Evolutionary conservation across 202 grass and related monocot genomes (phyloP).

Genomic region (Zoysia matrella): DNA sequence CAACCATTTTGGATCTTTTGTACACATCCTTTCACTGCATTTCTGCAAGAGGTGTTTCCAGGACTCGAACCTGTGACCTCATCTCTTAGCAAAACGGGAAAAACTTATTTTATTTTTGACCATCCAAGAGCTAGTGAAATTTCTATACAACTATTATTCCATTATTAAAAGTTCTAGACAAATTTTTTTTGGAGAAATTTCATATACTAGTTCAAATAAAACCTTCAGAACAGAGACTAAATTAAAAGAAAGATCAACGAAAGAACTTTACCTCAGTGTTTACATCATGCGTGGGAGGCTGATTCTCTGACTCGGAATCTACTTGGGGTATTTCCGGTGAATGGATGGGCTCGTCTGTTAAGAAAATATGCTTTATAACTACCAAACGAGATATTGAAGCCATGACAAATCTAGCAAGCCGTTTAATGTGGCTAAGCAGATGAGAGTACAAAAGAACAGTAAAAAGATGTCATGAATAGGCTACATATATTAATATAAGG

Average conservation of each 20-base stretch:
- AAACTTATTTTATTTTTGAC: background rate
- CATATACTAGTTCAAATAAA: background rate
- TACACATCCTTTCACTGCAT: background rate
- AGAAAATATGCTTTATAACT: slow-evolving; percentile 48
- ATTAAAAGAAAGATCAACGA: slow-evolving; percentile 9
- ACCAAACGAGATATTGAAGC: slow-evolving; percentile 6
- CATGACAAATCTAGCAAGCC: slow-evolving; percentile 17
- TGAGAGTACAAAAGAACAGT: slow-evolving; percentile 3
- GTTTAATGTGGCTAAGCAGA: slow-evolving; percentile 26
- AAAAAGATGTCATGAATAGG: slow-evolving; percentile 1
- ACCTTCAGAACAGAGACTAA: slow-evolving; percentile 21
- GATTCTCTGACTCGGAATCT: slow-evolving; percentile 42
- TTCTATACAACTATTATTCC: background rate
- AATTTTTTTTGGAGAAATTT: background rate
- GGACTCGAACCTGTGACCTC: too few relatives aligned
- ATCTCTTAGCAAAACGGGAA: too few relatives aligned
- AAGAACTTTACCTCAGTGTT: slow-evolving; percentile 47
- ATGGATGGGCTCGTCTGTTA: slow-evolving; percentile 41
- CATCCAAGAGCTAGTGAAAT: background rate
- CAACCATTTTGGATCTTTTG: too few relatives aligned
- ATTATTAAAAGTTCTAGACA: slow-evolving; percentile 32
- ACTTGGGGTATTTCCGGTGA: slow-evolving; percentile 27
- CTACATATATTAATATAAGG: slow-evolving; percentile 17
- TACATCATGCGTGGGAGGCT: slow-evolving; percentile 32
- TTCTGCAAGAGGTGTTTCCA: too few relatives aligned